Base-by-base conservation (phyloP, 768 basidiomycete genomes). In the Postia placenta region DNA sequence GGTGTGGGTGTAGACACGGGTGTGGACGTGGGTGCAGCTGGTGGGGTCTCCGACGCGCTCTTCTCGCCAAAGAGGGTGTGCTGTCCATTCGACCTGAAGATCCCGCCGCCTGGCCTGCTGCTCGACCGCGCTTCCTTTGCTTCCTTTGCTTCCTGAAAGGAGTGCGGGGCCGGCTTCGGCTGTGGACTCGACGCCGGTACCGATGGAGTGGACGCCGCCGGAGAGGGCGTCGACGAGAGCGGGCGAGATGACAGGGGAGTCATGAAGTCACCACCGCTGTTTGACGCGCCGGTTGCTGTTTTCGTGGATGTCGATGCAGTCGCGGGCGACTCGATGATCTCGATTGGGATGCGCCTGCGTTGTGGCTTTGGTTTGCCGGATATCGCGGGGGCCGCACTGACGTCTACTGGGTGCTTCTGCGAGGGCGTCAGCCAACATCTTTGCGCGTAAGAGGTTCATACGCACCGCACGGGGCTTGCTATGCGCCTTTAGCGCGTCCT, bases 71-170 rank as follows among this genome's bases (percentile, higher is more conserved):
- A 76, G 9, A 88, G 63, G 1, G 76, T 83, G 38, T 74, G 77
- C 15, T 76, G 68, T 1, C 87, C 88, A 11, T 79, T 73, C 2
- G 73, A 66, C 23, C 80, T 76, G 67, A 91, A 87, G 44, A 91
- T 84, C 0, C 87, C 87, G 6, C 86, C 87, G 35, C 71, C 71
- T 47, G 68, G 15, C 56, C 66, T 50, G 47, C 50, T 14, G 27
- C 41, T 17, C 22, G 40, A 20, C 23, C 85, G 77, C 15, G 30
- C 15, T 15, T 75, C 69, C 57, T 82, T 85, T 33, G 30, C 15
- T 15, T 75, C 69, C 57, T 82, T 85, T 4, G 76, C 82, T 23
- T 82, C 77, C 51, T 71, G 65, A 64, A 85, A 86, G 2, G 78
- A 73, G 4, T 60, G 26, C 1, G 61, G 38, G n/a, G 30, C 15